Evolutionary conservation across 495 filamentous ascomycete genomes (phyloP), one percentile per base, ranked within the genome.

Genomic region (Talaromyces liani): DNA sequence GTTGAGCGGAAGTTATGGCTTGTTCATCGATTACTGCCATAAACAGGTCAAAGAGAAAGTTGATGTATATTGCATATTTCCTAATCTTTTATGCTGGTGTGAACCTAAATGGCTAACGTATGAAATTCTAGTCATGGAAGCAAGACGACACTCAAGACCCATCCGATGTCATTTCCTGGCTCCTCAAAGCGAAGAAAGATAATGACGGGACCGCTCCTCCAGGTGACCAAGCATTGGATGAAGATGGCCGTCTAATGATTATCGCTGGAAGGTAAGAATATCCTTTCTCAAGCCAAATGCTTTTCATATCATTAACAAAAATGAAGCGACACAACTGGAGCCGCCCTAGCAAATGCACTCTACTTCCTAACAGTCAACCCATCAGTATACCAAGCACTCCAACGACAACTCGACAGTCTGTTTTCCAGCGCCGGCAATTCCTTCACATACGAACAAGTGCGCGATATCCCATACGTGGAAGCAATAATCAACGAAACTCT

Each of bases 401-500:
- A 54, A 25, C 2, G 6, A 24, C 51, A 54, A 25, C 51, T 54
- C 22, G 51, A 54, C 18, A 7, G 10, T 25, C 24, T 54, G 7
- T 54, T 54, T 27, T 24, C 51, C 24, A 54, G 51, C 9, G 47
- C 47, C 9, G 47, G 47, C 6, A 54, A 54, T 54, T 22, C 51
- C 7, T 54, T 54, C 22, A 54, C 51, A 16, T 54, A 54, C 8
- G 51, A 54, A 20, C 22, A 54, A 54, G 24, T 54, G 12, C 70
- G 75, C 25, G 58, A 64, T 6, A 59, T 80, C 0, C 71, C 73
- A 4, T 73, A 79, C 61, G 68, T 86, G 12, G 78, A 82, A 36
- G 73, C 70, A 8, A 68, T 81, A 34, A 84, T 86, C 69, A 80
- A 80, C 57, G 83, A 87, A 68, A 74, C 83, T 0, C 69, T 86